Evolutionary conservation across 1,284 basidiomycete genomes (phyloP), one percentile per base, ranked within the genome.

Genomic region (Pseudomicrostroma phylloplanum): DNA sequence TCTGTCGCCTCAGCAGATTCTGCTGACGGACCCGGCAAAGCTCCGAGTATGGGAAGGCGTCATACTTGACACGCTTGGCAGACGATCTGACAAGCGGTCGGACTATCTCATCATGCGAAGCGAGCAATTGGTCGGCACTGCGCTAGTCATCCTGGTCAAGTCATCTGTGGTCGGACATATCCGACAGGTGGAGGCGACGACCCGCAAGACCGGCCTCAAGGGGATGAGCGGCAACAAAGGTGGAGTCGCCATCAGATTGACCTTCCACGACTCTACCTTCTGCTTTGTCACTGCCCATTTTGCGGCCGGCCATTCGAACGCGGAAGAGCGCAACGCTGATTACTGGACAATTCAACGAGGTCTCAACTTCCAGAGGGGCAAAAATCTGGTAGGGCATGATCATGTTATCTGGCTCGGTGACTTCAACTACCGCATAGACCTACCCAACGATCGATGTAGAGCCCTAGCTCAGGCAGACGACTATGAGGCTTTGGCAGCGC

Each of bases 261-360:
- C 96, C 49, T 89, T 91, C 70, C 85, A 89, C 72, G 92, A 96
- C 76, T 90, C 92, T 6, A 89, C 86, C 55, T 88, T 98, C 72
- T 98, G 96, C 81, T 92, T 98, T 81, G 82, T 99, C 71, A 96
- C 94, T 0, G 90, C 91, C 0, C 96, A 98, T 80, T 84, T 98
- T 55, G 92, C 96, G 15, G 93, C 96, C 6, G 96, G 96, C 2
- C 92, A 94, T 72, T 79, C 84, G 6, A 96, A 94, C 72, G 83
- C 90, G 11, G 88, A 89, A 23, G 94, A 98, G 78, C 85, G 96
- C 17, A 94, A 97, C 74, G 85, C 87, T 36, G 96, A 99, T 80
- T 98, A 93, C 74, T 83, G 85, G 66, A 97, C 93, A 7, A 94
- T 99, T 65, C 83, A 83, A 1, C 84, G 85, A 59, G 91, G 89